Evolutionary conservation across 1,139 yeast species (phyloP).

Genomic region (Hansenula lynferdii): DNA sequence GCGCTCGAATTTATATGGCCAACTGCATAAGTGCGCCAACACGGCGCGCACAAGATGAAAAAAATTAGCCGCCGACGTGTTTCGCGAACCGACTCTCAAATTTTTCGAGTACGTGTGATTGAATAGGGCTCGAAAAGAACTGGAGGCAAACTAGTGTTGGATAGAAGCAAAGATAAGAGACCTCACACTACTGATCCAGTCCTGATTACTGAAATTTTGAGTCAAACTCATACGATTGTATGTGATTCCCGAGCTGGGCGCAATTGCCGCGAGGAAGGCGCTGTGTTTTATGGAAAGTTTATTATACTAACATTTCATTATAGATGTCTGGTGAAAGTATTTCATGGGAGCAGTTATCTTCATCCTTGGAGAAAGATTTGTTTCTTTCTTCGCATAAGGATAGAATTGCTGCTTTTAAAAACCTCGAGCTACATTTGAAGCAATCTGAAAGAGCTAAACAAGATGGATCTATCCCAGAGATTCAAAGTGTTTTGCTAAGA

Average conservation of each 20-base stretch:
- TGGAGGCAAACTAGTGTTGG: background rate
- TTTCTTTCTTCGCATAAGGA: constrained; percentile 32
- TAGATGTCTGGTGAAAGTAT: constrained; percentile 8
- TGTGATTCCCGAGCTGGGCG: background rate
- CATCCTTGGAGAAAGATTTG: constrained; percentile 24
- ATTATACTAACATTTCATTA: background rate
- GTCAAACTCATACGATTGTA: background rate
- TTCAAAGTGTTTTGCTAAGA: constrained; percentile 31
- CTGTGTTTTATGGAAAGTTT: background rate
- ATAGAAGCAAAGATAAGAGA: too few relatives aligned
- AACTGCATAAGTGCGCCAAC: too few relatives aligned
- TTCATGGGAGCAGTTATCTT: constrained; percentile 27
- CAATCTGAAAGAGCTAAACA: constrained; percentile 13
- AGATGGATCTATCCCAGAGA: constrained; percentile 20
- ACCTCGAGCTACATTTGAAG: constrained; percentile 23
- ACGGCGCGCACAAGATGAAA: too few relatives aligned
- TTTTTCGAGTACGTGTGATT: too few relatives aligned
- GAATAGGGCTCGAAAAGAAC: background rate
- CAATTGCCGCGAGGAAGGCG: background rate
- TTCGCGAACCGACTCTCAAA: background rate
- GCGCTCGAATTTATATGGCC: background rate
- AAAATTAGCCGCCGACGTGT: too few relatives aligned
- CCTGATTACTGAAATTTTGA: background rate
- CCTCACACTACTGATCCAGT: background rate
- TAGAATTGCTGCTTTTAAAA: constrained; percentile 24